Conservation (phyloP, 1,284 basidiomycete species). For the Lignosus rhinocerotis region DNA sequence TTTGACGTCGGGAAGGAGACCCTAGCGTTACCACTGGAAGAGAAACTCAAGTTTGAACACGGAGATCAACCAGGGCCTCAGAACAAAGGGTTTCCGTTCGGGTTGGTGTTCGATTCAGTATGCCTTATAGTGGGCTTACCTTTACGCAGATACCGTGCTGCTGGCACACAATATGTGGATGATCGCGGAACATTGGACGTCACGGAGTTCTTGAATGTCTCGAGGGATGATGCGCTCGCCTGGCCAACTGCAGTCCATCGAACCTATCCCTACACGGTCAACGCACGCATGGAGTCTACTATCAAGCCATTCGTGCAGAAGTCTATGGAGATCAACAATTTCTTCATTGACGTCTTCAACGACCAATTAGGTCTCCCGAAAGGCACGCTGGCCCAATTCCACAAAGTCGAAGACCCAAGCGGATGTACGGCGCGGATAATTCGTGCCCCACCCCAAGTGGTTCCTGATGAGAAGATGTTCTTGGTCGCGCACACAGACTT, state of each 20-base stretch:
- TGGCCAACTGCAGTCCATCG: slow-evolving; percentile 29
- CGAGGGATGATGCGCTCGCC: slow-evolving; percentile 34
- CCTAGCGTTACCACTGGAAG: slow-evolving; percentile 33
- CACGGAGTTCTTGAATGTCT: slow-evolving; percentile 35
- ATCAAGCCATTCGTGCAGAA: slow-evolving; percentile 32
- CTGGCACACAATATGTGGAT: slow-evolving; percentile 36
- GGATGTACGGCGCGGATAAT: slow-evolving; percentile 32
- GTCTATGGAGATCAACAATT: slow-evolving; percentile 32
- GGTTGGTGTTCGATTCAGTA: slow-evolving; percentile 15
- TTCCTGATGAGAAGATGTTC: slow-evolving; percentile 21
- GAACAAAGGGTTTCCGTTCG: slow-evolving; percentile 33
- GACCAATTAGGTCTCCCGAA: slow-evolving; percentile 34
- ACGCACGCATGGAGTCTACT: slow-evolving; percentile 27
- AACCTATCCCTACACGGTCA: slow-evolving; percentile 32
- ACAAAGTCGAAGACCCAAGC: slow-evolving; percentile 19
- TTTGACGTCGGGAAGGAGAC: slow-evolving; percentile 37
- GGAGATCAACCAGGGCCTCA: slow-evolving; percentile 9
- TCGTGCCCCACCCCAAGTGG: slow-evolving; percentile 22
- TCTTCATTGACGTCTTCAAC: slow-evolving; percentile 34
- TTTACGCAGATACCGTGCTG: slow-evolving; percentile 33
- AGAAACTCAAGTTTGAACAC: slow-evolving; percentile 37
- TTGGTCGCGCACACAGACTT: slow-evolving; percentile 36
- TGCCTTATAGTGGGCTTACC: not conserved
- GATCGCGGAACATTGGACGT: slow-evolving; percentile 35
- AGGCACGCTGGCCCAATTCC: slow-evolving; percentile 29